phyloP scores from a whole-genome alignment of 192 early-diverging fungal species.

The Phlyctochytrium arcticum region DNA sequence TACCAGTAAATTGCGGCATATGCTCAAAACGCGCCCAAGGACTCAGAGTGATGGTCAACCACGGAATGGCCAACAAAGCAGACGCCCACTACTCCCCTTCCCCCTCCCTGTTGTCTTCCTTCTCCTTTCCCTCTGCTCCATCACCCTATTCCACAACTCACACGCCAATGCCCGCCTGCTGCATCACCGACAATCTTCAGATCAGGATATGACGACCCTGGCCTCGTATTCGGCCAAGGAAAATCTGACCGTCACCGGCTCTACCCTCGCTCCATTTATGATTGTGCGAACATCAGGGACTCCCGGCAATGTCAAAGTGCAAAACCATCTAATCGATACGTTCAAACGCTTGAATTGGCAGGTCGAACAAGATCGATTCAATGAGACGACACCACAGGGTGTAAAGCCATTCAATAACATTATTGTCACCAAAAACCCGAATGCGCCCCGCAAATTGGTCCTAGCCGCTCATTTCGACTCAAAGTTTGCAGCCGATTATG shows the following conservation, averaged over 20 bases:
- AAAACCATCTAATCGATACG: slow-evolving; percentile 62
- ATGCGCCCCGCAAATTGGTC: slow-evolving; percentile 66
- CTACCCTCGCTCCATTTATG: slow-evolving; percentile 62
- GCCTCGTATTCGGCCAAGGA: slow-evolving; percentile 3
- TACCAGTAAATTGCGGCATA: too few relatives aligned
- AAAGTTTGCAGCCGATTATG: slow-evolving; percentile 62
- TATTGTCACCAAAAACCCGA: slow-evolving; percentile 82
- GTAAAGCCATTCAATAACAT: slow-evolving; percentile 76
- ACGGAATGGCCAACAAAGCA: too few relatives aligned
- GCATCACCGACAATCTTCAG: too few relatives aligned
- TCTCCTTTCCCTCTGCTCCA: too few relatives aligned
- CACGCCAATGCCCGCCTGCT: too few relatives aligned
- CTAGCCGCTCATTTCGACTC: slow-evolving; percentile 94
- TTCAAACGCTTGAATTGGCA: slow-evolving; percentile 69
- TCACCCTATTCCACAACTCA: too few relatives aligned
- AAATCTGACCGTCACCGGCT: slow-evolving; percentile 19
- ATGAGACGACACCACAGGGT: slow-evolving; percentile 72
- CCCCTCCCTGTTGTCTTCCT: too few relatives aligned
- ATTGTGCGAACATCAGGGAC: slow-evolving; percentile 79
- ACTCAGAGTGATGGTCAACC: too few relatives aligned
- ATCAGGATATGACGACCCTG: not conserved
- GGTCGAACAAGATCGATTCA: slow-evolving; percentile 78
- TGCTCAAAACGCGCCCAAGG: too few relatives aligned
- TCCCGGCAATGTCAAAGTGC: slow-evolving; percentile 62
- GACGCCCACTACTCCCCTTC: too few relatives aligned